Evolutionary conservation across 331 rosid genomes (phyloP), one percentile per base, ranked within the genome.

Genomic region (Saraca asoca): DNA sequence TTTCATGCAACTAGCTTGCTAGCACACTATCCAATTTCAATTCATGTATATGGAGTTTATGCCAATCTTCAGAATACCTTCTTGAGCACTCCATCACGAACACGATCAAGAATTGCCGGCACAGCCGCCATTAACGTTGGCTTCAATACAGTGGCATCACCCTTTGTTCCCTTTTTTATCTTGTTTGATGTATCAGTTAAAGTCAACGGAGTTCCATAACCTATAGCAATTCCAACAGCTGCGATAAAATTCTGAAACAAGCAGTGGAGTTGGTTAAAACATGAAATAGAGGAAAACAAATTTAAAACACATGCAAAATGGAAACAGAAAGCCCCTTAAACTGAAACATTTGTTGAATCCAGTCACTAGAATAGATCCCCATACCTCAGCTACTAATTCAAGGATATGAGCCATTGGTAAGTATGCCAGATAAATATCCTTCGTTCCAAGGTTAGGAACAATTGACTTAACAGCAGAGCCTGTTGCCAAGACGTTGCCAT

Each of bases 371-470:
- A 51, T 74, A 58, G 58, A 71, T 72, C 38, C 57, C 46, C 83
- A 62, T 74, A 94, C 99, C 99, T 94, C 99, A 46, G 97, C 99
- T 43, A 87, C 88, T 64, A 94, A 75, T 71, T 94, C 99, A 80
- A 94, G 96, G 83, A 94, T 88, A 86, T 94, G 99, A 84, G 99
- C 99, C 70, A 94, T 81, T 33, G 97, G 99, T 66, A 94, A 81
- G 69, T 78, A 94, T 60, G 99, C 99, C 46, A 94, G 73, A 80
- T 88, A 94, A 56, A 85, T 77, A 80, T 94, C 99, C 71, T 75
- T 85, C 66, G 66, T 75, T 69, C 82, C 88, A 62, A 94, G 77
- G 62, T 86, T 70, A 62, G 99, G 99, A 70, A 94, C 95, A 64
- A 88, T 90, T 45, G 87, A 78, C 96, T 85, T 90, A 73, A 90